Evolutionary conservation across 1,139 yeast genomes (phyloP), one percentile per base, ranked within the genome.

Genomic region (Scheffersomyces insectosa): DNA sequence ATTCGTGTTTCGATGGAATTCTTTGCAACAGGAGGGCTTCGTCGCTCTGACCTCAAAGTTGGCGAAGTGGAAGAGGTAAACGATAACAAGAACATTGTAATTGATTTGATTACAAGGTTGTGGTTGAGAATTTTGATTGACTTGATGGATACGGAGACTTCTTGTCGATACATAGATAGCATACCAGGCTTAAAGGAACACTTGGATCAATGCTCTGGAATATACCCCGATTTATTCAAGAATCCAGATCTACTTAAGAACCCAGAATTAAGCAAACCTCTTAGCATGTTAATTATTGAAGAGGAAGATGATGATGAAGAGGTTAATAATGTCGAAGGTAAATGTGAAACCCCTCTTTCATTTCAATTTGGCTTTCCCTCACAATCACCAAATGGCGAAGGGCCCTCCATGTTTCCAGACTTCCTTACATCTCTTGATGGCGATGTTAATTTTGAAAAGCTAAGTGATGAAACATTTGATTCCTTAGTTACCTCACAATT

Each of bases 181-280:
- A 5, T 3, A 7, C 46, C 47, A 5, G 47, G 51, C 10, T 47
- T 61, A 12, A 14, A 29, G 4, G 48, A 49, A 4, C 58, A 55
- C 40, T 49, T 61, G 28, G 39, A 36, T 12, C 38, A 48, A 2
- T 39, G 52, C 10, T 50, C 44, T 33, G 35, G 33, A 3, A 37
- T 53, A 7, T 57, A 44, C 38, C 62, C 65, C 4, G 53, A 54
- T 11, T 30, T 55, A 6, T 54, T 54, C 29, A 40, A 43, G 11
- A 42, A 46, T 8, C 25, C 25, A 5, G 25, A 20, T 6, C 3
- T 20, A 20, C 6, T 12, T 27, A 9, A 28, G n/a, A 33, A 10
- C 28, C 40, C 8, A 13, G n/a, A 16, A 4, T 16, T 16, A 16
- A 16, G 25, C 6, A 7, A 7, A 20, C 25, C 25, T 6, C 25